phyloP scores from a whole-genome alignment of 129 eudicot genomes.

The Helichrysum umbraculigerum region DNA sequence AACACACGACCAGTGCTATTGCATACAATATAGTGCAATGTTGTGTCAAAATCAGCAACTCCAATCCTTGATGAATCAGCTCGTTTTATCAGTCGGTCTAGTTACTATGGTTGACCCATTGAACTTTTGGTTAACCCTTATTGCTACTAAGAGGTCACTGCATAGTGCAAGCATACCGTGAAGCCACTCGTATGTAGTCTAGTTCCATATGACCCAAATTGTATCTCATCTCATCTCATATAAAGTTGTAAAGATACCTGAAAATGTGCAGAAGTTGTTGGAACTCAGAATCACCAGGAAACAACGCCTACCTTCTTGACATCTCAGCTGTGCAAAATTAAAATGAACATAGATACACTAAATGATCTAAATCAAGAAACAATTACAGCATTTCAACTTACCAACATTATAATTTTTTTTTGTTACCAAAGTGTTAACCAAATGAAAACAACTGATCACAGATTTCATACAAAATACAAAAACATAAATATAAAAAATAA shows the following conservation, averaged over 20 bases:
- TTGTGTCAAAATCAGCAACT: background rate
- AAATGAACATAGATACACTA: background rate
- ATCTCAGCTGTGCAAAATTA: constrained; percentile 70
- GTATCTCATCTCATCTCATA: background rate
- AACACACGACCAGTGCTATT: background rate
- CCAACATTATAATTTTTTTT: too few species aligned
- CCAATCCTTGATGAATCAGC: background rate
- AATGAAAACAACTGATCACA: background rate
- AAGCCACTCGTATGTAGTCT: background rate
- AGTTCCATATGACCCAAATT: background rate
- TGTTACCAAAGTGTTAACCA: background rate
- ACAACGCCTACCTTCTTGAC: constrained; percentile 90
- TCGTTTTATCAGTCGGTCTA: background rate
- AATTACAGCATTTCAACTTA: too few species aligned
- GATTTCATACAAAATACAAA: background rate
- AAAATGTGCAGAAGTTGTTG: constrained; percentile 92
- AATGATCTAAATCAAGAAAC: background rate
- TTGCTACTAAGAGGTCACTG: background rate
- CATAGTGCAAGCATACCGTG: background rate
- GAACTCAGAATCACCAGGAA: constrained; percentile 97
- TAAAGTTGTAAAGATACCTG: constrained; percentile 44
- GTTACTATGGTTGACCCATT: background rate
- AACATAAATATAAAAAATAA: background rate
- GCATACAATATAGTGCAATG: background rate
- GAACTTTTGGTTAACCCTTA: background rate